Evolutionary conservation across 108 stramenopile genomes (phyloP).

Genomic region (Cyclostephanos invisitatus): DNA sequence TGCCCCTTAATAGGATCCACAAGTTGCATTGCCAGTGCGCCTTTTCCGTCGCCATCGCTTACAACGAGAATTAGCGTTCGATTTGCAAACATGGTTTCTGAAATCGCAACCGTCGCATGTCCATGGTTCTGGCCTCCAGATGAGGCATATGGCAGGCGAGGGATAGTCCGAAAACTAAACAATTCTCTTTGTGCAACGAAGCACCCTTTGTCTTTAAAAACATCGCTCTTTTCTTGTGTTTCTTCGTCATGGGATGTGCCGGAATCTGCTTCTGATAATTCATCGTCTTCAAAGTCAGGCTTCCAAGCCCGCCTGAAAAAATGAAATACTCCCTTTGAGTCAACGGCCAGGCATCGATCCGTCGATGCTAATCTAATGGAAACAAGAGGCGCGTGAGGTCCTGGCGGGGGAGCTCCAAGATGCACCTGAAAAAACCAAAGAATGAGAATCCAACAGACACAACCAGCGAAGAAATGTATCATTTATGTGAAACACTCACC

Average conservation of each 20-base stretch:
- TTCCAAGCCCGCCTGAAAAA: constrained; percentile 92
- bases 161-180: constrained; percentile 80
- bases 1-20: constrained; percentile 82
- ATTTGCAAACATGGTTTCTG: constrained; percentile 87
- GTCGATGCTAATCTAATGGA: constrained; percentile 72
- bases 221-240: constrained; percentile 6
- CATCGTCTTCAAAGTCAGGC: constrained; percentile 60
- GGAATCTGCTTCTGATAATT: constrained; percentile 30
- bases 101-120: constrained; percentile 47
- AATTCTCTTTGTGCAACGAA: constrained; percentile 88
- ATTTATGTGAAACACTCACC: constrained; percentile 35
- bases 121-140: constrained; percentile 27
- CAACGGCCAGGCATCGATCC: constrained; percentile 87
- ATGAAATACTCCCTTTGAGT: constrained; percentile 86
- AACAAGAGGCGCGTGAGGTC: constrained; percentile 80
- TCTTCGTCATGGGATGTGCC: constrained; percentile 28
- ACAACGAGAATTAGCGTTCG: constrained; percentile 77
- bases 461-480: not conserved
- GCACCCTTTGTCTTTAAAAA: constrained; percentile 70
- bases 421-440: constrained; percentile 40
- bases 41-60: constrained; percentile 83
- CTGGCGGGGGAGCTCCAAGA: constrained; percentile 86
- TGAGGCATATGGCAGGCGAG: constrained; percentile 66
- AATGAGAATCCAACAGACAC: not conserved
- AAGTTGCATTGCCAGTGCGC: constrained; percentile 82